Conservation (phyloP, 2,329 filamentous ascomycete genomes). For the Fusarium dimerum region DNA sequence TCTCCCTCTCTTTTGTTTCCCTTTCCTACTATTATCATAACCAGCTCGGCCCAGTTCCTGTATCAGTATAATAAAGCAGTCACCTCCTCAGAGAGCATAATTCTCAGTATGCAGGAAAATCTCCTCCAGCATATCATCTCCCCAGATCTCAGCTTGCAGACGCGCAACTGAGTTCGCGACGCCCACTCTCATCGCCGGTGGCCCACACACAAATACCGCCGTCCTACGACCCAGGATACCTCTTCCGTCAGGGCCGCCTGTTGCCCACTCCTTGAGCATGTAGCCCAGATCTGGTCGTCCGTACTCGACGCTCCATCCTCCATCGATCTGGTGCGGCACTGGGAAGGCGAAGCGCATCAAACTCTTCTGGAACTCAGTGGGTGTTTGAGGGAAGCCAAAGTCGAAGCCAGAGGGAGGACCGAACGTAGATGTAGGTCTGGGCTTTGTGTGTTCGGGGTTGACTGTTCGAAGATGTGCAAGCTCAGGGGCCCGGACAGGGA, state of each 20-base stretch:
- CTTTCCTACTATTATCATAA: too few relatives aligned
- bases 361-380: constrained; percentile 85
- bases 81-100: constrained; percentile 68
- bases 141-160: constrained; percentile 82
- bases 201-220: constrained; percentile 92
- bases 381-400: constrained; percentile 80
- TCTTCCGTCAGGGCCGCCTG: constrained; percentile 64
- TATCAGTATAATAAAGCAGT: not conserved
- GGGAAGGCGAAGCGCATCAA: constrained; percentile 90
- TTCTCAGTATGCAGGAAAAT: constrained; percentile 95
- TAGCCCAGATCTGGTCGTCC: constrained; percentile 85
- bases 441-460: constrained; percentile 33
- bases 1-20: constrained; percentile 10
- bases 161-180: constrained; percentile 83
- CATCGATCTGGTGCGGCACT: constrained; percentile 64
- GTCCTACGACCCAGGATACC: constrained; percentile 77
- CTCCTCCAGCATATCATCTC: constrained; percentile 76
- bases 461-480: constrained; percentile 57
- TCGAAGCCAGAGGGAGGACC: constrained; percentile 67
- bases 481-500: constrained; percentile 49
- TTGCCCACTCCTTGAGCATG: constrained; percentile 81
- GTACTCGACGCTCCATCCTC: constrained; percentile 91
- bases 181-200: constrained; percentile 81
- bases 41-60: too few relatives aligned
- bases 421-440: constrained; percentile 56